Evolutionary conservation across 805 yeast species (phyloP).

Genomic region (Lachancea kluyveri): DNA sequence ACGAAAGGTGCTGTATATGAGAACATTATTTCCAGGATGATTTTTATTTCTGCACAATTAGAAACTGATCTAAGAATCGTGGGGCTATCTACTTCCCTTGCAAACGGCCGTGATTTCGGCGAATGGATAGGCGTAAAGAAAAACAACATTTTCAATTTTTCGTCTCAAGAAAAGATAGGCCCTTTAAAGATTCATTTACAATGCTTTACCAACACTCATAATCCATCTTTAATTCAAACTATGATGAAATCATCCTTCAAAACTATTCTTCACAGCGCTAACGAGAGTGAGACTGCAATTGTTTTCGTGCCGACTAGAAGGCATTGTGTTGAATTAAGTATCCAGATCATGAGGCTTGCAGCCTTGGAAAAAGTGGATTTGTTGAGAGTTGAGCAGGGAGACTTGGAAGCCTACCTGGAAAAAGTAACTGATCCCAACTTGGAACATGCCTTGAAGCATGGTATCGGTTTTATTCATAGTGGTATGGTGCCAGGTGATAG

Average conservation of each 20-base stretch:
- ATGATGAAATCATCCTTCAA: slow-evolving; percentile 44
- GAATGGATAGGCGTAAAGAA: slow-evolving; percentile 80
- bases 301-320: slow-evolving; percentile 55
- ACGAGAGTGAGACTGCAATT: slow-evolving; percentile 28
- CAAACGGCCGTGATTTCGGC: slow-evolving; percentile 71
- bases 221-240: slow-evolving; percentile 45
- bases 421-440: slow-evolving; percentile 35
- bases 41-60: slow-evolving; percentile 62
- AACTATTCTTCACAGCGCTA: slow-evolving; percentile 41
- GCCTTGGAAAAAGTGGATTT: slow-evolving; percentile 34
- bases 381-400: slow-evolving; percentile 34
- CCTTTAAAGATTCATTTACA: slow-evolving; percentile 56
- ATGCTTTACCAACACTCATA: too few relatives aligned
- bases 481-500: slow-evolving; percentile 53
- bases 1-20: slow-evolving; percentile 62
- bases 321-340: slow-evolving; percentile 47
- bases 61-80: slow-evolving; percentile 55
- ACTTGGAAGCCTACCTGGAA: slow-evolving; percentile 4
- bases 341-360: slow-evolving; percentile 37
- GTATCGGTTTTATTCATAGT: slow-evolving; percentile 59
- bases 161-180: slow-evolving; percentile 50
- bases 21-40: slow-evolving; percentile 59
- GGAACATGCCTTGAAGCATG: slow-evolving; percentile 40
- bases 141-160: slow-evolving; percentile 59
- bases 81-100: slow-evolving; percentile 62